A percentile compares a stretch with the other conserved stretches of the same genome.
These are phyloP conservation scores for Tulasnella calospora DNA, from an alignment of 768 basidiomycete species.

Conservation along the genomic window DNA sequence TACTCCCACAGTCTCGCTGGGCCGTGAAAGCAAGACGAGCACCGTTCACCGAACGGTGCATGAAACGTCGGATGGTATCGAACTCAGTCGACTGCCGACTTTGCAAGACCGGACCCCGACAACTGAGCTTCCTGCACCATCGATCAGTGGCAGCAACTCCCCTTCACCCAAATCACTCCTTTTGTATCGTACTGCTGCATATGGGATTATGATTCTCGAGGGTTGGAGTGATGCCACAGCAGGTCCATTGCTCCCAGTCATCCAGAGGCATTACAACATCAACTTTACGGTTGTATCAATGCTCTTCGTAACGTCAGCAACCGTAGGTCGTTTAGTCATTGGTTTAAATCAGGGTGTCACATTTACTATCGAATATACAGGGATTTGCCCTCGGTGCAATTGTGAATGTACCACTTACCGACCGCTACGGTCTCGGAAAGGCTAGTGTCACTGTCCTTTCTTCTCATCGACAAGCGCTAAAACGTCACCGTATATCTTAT, in stretches of 20 bases:
- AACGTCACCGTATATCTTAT: neutral
- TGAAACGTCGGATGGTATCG: neutral
- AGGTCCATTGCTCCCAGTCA: constrained; percentile 12
- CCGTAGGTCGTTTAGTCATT: neutral
- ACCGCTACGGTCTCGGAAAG: constrained; percentile 18
- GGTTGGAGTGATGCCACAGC: constrained; percentile 16
- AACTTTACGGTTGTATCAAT: constrained; percentile 21
- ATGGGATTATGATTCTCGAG: constrained; percentile 6
- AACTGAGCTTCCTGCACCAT: neutral
- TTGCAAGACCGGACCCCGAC: neutral
- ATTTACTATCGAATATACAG: neutral
- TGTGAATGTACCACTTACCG: constrained; percentile 15
- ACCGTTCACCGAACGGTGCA: neutral
- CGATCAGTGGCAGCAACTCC: neutral
- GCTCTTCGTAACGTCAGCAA: constrained; percentile 19
- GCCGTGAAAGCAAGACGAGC: constrained; percentile 3
- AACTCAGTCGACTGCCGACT: neutral
- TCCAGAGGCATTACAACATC: constrained; percentile 2
- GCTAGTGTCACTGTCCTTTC: neutral
- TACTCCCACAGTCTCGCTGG: neutral
- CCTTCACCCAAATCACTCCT: neutral
- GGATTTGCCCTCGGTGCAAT: constrained; percentile 13
- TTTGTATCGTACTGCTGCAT: constrained; percentile 3
- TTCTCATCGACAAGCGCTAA: neutral
- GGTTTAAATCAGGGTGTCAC: neutral